Base-by-base conservation (phyloP, 225 moss, liverwort and hornwort genomes). In the Pleurozium schreberi region DNA sequence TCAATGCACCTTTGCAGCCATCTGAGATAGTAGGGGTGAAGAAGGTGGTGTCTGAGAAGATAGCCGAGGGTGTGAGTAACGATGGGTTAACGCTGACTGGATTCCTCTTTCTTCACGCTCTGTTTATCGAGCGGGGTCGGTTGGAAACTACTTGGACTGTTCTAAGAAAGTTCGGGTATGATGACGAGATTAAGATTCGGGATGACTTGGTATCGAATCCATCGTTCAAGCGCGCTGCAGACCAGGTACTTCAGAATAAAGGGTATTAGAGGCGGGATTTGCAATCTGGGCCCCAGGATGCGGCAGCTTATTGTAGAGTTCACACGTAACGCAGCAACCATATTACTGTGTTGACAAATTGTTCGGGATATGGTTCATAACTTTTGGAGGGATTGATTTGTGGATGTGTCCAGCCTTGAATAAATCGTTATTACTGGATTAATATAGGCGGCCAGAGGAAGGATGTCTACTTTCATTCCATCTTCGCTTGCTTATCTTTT, bases 121-220 rank as follows among this genome's bases (percentile, higher is more conserved):
- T 98, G 62, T 98, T 98, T 87, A 96, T 98, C 69, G 96, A 97
- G 89, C 94, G 96, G 84, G 97, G 97, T 80, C 95, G 97, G 84
- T 91, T 98, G 91, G 98, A 98, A 92, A 98, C 97, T 63, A 98
- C 97, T 36, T 98, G 98, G 96, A 97, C 97, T 82, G 98, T 98
- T 64, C 88, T 97, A 85, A 95, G 98, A 71, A 98, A 95, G 90
- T 98, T 98, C 77, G 97, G 98, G n/a, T 98, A 98, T 62, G 96
- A 98, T 87, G 95, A 98, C 90, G 97, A 96, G 85, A 94, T 98
- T 49, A 95, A 95, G 92, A 91, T 98, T 86, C 93, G 95, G 82
- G 96, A 98, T 92, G 98, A 96, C 81, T 91, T 96, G 76, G 75
- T 98, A 70, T 88, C 92, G 92, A 95, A 91, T 90, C 95, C 97